Base-by-base conservation (phyloP, 208 protist genomes). In the Acanthamoeba castellanii region DNA sequence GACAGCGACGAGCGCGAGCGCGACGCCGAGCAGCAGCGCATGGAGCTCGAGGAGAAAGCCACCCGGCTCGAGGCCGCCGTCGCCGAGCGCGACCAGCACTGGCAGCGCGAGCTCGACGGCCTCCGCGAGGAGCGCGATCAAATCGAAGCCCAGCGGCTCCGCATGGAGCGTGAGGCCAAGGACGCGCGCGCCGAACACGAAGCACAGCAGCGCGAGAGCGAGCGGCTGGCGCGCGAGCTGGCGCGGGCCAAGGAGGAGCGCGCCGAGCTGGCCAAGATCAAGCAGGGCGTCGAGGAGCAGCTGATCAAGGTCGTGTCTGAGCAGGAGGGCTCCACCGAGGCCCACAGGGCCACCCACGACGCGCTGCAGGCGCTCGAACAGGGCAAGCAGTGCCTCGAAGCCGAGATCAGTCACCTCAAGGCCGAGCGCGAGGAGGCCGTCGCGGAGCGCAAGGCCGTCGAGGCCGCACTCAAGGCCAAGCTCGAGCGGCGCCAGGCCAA, bases 131-230 rank as follows among this genome's bases (percentile, higher is more conserved):
- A 85, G 37, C 76, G 76, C 4, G 27, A 59, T 37, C 42, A 57
- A 18, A 6, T 85, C 25, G 76, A 85, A 57, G 47, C 76, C 22
- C 76, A 85, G 30, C 18, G 47, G 5, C 42, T 14, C 16, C 76
- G 76, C 13, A 16, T 34, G 37, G 76, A 85, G 47, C 76, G 76
- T 9, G 76, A 85, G 47, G 47, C 47, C 37, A 85, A 57, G 76
- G 76, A 85, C 30, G 76, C 76, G 76, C 76, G 76, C 16, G 76
- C 76, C 16, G 76, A 85, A 32, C 47, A 59, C 76, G 76, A 85
- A 14, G 76, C 76, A 9, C 37, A 85, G 76, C 34, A 59, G 45
- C 20, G 47, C 5, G 76, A 85, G 27, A 57, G 25, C 25, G 76
- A n/a, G 1, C 34, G 45, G 20, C 76, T 85, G 42, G 45, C 37